phyloP scores from a whole-genome alignment of 768 basidiomycete species.

The Pisolithus orientalis region DNA sequence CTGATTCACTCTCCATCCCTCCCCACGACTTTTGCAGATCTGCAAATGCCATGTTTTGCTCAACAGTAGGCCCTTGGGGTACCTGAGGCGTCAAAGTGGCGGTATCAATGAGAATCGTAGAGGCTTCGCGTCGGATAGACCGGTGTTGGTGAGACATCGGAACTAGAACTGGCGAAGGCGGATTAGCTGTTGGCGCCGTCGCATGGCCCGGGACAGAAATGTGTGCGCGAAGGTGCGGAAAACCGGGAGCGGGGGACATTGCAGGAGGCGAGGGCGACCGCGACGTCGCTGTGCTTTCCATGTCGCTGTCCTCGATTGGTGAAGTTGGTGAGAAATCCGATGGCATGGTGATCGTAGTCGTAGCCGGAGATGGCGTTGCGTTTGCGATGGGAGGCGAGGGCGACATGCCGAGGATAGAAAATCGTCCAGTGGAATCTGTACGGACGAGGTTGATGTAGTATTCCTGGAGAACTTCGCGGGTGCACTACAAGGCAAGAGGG shows the following conservation, averaged over 20 bases:
- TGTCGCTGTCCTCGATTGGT: conserved; percentile 46
- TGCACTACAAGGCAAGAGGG: conserved; percentile 54
- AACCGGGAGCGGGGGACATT: conserved; percentile 21
- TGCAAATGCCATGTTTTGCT: conserved; percentile 83
- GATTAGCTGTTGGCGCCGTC: not conserved
- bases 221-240: conserved; percentile 23
- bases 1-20: not conserved
- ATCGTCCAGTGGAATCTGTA: conserved; percentile 65
- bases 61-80: conserved; percentile 60
- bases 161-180: not conserved
- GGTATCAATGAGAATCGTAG: conserved; percentile 33
- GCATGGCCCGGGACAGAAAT: not conserved
- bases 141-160: not conserved
- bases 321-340: conserved; percentile 42
- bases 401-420: conserved; percentile 42
- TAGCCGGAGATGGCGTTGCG: conserved; percentile 4
- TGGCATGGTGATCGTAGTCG: conserved; percentile 14
- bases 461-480: conserved; percentile 82
- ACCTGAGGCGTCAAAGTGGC: conserved; percentile 35
- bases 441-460: conserved; percentile 93
- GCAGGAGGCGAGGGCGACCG: conserved; percentile 50
- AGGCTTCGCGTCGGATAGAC: conserved; percentile 18
- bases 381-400: conserved; percentile 1
- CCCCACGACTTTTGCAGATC: conserved; percentile 47
- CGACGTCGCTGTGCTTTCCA: conserved; percentile 43